Conservation (phyloP, 2,329 filamentous ascomycete species). For the Pseudogymnoascus sp. region DNA sequence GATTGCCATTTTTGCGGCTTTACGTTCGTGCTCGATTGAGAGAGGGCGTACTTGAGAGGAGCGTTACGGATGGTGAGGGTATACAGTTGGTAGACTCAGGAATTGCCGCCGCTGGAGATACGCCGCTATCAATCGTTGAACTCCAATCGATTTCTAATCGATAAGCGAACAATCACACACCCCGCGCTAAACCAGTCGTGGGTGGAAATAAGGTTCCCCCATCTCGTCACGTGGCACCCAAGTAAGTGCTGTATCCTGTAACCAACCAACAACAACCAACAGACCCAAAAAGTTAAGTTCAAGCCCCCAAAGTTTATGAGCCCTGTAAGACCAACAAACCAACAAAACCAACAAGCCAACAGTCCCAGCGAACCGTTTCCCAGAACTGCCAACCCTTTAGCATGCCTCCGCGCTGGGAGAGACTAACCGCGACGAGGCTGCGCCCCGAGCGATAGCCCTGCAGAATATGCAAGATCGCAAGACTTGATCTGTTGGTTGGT, state of each 20-base stretch:
- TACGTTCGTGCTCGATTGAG: background rate
- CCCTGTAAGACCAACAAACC: background rate
- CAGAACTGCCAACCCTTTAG: too few species aligned
- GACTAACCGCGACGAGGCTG: background rate
- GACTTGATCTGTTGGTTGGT: background rate
- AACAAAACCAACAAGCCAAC: background rate
- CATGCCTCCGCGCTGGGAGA: background rate
- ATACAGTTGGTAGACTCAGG: background rate
- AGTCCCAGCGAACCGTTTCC: background rate
- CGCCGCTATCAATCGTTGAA: background rate
- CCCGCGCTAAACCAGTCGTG: background rate
- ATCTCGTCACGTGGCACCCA: background rate
- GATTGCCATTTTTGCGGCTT: slow-evolving; percentile 19
- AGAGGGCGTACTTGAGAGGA: background rate
- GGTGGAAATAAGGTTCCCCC: background rate
- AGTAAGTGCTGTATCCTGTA: background rate
- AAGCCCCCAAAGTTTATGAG: background rate
- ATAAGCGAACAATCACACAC: background rate
- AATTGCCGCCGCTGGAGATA: background rate
- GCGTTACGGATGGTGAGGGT: too few species aligned
- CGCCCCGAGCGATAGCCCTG: background rate
- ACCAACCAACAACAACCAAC: background rate
- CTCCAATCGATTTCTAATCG: background rate
- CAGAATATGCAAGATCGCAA: background rate
- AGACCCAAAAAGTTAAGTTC: background rate